Conservation (phyloP, 176 grass and related monocot species). For the Cenchrus fungigraminus region DNA sequence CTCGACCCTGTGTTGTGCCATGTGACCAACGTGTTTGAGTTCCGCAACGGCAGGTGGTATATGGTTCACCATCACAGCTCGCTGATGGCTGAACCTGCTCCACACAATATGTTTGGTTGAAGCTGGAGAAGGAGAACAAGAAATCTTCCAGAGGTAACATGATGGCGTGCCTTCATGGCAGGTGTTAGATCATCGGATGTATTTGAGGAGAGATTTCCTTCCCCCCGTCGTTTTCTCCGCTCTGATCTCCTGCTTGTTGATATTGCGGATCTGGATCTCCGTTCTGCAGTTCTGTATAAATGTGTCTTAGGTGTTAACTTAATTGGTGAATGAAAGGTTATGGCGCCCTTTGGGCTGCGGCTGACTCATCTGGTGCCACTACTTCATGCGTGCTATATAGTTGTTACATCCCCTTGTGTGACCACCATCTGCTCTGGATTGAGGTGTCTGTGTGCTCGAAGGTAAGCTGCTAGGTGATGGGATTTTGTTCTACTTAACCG, state of each 20-base stretch:
- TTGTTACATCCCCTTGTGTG: not conserved
- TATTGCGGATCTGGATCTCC: conserved; percentile 6
- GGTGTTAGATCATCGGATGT: conserved; percentile 42
- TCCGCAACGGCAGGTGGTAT: conserved; percentile 68
- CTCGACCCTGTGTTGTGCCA: conserved; percentile 56
- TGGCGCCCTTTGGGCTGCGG: conserved; percentile 24
- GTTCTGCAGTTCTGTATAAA: conserved; percentile 53
- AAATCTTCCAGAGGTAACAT: not conserved
- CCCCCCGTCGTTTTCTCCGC: not conserved
- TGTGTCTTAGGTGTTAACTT: conserved; percentile 45
- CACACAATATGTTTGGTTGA: conserved; percentile 71
- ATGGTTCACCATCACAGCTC: conserved; percentile 96
- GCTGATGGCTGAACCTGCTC: conserved; percentile 53
- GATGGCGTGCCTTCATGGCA: conserved; percentile 25
- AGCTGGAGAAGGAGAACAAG: conserved; percentile 27
- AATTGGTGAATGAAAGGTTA: conserved; percentile 42
- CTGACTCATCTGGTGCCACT: conserved; percentile 21
- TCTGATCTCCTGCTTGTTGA: conserved; percentile 40
- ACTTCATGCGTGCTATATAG: not conserved
- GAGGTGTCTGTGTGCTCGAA: not conserved
- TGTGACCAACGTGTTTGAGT: conserved; percentile 88
- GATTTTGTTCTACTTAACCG: not conserved
- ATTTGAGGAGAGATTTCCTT: conserved; percentile 36
- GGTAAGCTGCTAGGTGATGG: not conserved
- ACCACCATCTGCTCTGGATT: not conserved